A percentile compares a stretch with the other conserved stretches of the same genome.
Evolutionary conservation across 176 grass and related monocot genomes (phyloP).

Genomic region (Oryza longistaminata): DNA sequence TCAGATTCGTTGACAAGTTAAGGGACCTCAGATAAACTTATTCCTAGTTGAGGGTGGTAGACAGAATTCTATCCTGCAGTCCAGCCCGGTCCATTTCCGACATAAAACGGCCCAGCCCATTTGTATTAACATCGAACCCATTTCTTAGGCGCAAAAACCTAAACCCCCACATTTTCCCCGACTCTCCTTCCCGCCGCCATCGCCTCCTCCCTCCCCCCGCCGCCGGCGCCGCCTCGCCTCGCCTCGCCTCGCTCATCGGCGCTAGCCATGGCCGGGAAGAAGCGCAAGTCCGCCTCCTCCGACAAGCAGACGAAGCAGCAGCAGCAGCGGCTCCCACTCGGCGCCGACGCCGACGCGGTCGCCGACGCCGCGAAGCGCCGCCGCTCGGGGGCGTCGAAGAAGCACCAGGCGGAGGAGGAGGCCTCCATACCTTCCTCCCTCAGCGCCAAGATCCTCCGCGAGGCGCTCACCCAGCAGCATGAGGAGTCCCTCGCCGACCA

Average conservation of each 20-base stretch:
- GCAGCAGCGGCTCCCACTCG: conserved; percentile 49
- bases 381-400: conserved; percentile 61
- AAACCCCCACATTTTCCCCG: background rate
- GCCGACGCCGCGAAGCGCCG: conserved; percentile 60
- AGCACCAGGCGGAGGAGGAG: conserved; percentile 72
- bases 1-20: too few species aligned
- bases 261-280: conserved; percentile 68
- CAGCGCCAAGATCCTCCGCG: conserved; percentile 81
- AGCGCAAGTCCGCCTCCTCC: conserved; percentile 51
- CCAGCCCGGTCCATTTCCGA: too few species aligned
- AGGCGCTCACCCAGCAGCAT: conserved; percentile 80
- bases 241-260: background rate
- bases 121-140: background rate
- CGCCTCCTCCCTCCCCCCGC: background rate
- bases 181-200: too few species aligned
- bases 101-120: background rate
- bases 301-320: conserved; percentile 44
- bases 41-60: too few species aligned
- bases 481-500: conserved; percentile 60
- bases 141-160: background rate
- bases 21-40: too few species aligned
- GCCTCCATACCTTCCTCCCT: conserved; percentile 48
- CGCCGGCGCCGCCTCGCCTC: too few species aligned
- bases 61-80: too few species aligned
- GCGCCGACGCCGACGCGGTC: conserved; percentile 54